Evolutionary conservation across 805 yeast genomes (phyloP).

Genomic region (Dipodascopsis uninucleata): DNA sequence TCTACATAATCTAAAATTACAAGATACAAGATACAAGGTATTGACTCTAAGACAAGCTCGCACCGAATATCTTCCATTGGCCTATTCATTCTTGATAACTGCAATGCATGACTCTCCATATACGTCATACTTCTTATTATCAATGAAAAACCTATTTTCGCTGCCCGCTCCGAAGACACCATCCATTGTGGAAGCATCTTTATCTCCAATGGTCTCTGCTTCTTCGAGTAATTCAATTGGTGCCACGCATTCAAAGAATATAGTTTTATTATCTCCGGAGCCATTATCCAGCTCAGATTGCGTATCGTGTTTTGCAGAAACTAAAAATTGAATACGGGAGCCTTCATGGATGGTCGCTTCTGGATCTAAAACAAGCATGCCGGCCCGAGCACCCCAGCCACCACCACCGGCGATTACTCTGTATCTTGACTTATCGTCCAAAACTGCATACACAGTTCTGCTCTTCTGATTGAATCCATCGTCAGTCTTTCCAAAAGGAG

Average conservation of each 20-base stretch:
- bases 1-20: no score
- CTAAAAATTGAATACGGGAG: constrained; percentile 44
- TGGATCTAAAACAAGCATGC: constrained; percentile 62
- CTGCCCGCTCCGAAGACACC: constrained; percentile 25
- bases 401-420: constrained; percentile 73
- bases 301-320: constrained; percentile 7
- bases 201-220: background rate
- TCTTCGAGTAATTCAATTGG: constrained; percentile 18
- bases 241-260: constrained; percentile 24
- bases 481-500: constrained; percentile 4
- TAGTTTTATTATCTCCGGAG: constrained; percentile 2
- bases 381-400: constrained; percentile 69
- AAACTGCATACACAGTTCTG: constrained; percentile 21
- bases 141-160: constrained; percentile 20
- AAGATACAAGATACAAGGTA: no score
- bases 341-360: constrained; percentile 47
- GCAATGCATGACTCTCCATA: constrained; percentile 26
- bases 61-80: no score
- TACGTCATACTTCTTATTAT: constrained; percentile 18
- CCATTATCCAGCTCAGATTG: constrained; percentile 5
- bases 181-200: constrained; percentile 9
- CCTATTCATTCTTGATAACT: no score
- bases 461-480: constrained; percentile 6
- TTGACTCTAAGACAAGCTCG: no score
- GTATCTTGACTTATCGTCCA: constrained; percentile 37